These are phyloP conservation scores for Puccinia triticina DNA, from an alignment of 1,284 basidiomycete species.

Conservation along the genomic window DNA sequence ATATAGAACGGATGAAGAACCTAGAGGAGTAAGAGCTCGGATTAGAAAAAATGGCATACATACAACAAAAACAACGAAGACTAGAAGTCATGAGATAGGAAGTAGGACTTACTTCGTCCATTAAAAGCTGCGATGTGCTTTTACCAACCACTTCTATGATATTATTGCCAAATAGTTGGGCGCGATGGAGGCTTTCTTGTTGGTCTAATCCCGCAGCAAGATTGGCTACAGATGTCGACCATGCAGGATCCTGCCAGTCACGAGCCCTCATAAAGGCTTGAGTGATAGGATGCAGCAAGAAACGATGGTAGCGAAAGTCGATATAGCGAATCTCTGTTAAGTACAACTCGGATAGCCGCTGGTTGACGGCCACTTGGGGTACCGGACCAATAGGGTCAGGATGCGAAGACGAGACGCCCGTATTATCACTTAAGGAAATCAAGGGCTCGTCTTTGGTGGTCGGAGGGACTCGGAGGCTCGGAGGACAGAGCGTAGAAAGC, in stretches of 20 bases:
- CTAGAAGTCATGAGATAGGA: constrained; percentile 51
- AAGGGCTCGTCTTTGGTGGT: constrained; percentile 47
- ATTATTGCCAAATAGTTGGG: constrained; percentile 80
- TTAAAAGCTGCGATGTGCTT: constrained; percentile 74
- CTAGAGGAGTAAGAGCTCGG: constrained; percentile 61
- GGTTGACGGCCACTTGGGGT: neutral
- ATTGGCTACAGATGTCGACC: constrained; percentile 67
- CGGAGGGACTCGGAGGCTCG: constrained; percentile 53
- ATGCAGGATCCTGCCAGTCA: constrained; percentile 86
- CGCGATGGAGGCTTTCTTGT: constrained; percentile 69
- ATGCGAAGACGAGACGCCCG: constrained; percentile 56
- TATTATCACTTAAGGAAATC: constrained; percentile 58
- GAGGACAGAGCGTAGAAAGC: constrained; percentile 75
- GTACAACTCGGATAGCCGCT: constrained; percentile 3
- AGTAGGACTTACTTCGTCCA: constrained; percentile 79
- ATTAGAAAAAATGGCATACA: constrained; percentile 16
- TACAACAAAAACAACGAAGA: constrained; percentile 9
- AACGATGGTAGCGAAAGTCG: constrained; percentile 44
- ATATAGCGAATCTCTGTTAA: constrained; percentile 38
- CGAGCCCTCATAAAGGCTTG: constrained; percentile 62
- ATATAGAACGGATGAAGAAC: constrained; percentile 95
- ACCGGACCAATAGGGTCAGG: neutral
- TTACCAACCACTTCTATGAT: constrained; percentile 89
- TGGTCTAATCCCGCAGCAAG: constrained; percentile 71
- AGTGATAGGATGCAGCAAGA: constrained; percentile 37